These are phyloP conservation scores for Penicillium cataractarum DNA, from an alignment of 495 filamentous ascomycete genomes.

Conservation along the genomic window DNA sequence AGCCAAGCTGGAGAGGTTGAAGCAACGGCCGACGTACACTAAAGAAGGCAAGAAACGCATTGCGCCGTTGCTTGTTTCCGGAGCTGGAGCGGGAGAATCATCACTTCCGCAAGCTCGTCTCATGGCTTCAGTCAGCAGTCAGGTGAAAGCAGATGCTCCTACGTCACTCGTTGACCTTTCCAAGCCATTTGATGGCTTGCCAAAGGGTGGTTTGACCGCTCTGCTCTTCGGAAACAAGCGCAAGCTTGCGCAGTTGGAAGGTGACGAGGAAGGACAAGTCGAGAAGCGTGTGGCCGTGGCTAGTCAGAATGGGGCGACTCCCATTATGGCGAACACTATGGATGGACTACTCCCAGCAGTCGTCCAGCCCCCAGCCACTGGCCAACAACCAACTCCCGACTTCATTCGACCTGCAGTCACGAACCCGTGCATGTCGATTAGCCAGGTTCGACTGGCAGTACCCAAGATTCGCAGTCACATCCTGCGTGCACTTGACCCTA, in stretches of 20 bases:
- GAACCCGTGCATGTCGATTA: constrained; percentile 76
- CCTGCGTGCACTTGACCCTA: constrained; percentile 54
- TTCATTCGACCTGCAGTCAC: constrained; percentile 86
- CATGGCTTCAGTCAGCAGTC: constrained; percentile 67
- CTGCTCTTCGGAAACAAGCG: constrained; percentile 93
- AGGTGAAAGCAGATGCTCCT: constrained; percentile 69
- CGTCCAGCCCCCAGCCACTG: constrained; percentile 53
- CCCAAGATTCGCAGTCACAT: constrained; percentile 86
- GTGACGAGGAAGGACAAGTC: constrained; percentile 67
- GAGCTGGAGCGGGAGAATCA: constrained; percentile 76
- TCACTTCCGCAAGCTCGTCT: constrained; percentile 85
- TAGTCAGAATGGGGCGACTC: constrained; percentile 65
- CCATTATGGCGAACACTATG: constrained; percentile 73
- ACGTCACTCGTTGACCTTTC: constrained; percentile 88
- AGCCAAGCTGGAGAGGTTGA: constrained; percentile 75
- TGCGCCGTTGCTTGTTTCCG: constrained; percentile 87
- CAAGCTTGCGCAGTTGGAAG: constrained; percentile 68
- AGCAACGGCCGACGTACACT: constrained; percentile 88
- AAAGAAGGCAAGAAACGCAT: constrained; percentile 98
- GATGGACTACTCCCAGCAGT: constrained; percentile 76
- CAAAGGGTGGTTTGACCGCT: constrained; percentile 82
- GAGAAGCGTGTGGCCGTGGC: constrained; percentile 63
- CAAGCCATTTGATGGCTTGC: constrained; percentile 91
- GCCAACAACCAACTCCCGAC: constrained; percentile 75
- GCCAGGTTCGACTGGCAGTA: constrained; percentile 86